A percentile compares a stretch with the other conserved stretches of the same genome.
Conservation (phyloP, 1,284 basidiomycete genomes). For the Cutaneotrichosporon cyanovorans region DNA sequence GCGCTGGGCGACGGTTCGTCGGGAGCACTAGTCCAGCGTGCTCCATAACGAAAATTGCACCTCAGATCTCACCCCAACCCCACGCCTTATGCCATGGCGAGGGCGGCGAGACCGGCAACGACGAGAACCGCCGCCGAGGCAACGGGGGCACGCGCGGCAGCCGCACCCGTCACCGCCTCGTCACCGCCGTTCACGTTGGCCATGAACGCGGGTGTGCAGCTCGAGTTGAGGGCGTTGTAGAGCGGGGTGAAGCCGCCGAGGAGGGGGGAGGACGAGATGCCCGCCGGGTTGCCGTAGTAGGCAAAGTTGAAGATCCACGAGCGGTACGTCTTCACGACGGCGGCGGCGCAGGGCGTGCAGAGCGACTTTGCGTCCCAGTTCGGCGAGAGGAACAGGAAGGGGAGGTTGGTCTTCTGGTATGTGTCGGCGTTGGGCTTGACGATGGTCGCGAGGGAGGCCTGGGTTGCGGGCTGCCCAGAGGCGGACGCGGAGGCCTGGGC, state of each 20-base stretch:
- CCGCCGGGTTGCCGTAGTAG: constrained; percentile 59
- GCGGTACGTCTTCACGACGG: constrained; percentile 66
- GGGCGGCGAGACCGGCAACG: constrained; percentile 23
- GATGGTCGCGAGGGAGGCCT: constrained; percentile 32
- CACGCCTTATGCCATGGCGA: constrained; percentile 15
- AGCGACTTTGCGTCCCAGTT: constrained; percentile 51
- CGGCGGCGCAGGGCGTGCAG: constrained; percentile 73
- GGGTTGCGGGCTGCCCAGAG: not conserved
- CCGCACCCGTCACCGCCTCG: constrained; percentile 16
- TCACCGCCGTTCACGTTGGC: constrained; percentile 37
- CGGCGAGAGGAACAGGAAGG: constrained; percentile 69
- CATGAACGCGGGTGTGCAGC: constrained; percentile 45
- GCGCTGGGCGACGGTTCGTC: not conserved
- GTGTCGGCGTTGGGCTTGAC: constrained; percentile 60
- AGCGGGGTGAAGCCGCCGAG: constrained; percentile 60
- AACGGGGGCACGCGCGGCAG: constrained; percentile 19
- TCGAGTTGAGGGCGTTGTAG: constrained; percentile 55
- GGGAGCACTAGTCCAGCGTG: too few relatives aligned
- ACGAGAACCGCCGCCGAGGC: constrained; percentile 20
- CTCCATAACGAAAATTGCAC: too few relatives aligned
- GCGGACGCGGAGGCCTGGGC: constrained; percentile 1
- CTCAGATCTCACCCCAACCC: not conserved
- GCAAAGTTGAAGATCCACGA: constrained; percentile 57
- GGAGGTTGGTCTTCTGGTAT: constrained; percentile 58
- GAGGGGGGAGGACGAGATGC: constrained; percentile 58